Evolutionary conservation across 192 early-diverging fungal genomes (phyloP).

Genomic region (Podila epicladia): DNA sequence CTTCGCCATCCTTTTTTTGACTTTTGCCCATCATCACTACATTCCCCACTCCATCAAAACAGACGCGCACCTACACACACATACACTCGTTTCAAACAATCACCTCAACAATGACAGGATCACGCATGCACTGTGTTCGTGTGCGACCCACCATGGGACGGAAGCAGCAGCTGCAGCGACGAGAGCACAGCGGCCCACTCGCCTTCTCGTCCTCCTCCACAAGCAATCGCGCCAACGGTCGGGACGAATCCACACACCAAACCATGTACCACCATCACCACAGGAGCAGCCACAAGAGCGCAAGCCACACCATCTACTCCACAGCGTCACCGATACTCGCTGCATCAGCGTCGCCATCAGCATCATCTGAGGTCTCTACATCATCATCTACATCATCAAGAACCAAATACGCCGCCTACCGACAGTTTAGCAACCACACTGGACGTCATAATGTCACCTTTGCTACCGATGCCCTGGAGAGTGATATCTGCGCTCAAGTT

Average conservation of each 20-base stretch:
- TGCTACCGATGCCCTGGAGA: not conserved
- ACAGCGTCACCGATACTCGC: not conserved
- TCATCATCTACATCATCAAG: not conserved
- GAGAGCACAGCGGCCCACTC: conserved; percentile 14
- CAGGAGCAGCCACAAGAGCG: not conserved
- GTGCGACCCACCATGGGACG: conserved; percentile 47
- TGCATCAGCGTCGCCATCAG: not conserved
- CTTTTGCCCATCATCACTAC: not conserved
- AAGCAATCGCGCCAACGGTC: not conserved
- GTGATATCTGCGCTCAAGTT: not conserved
- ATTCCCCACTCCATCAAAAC: not conserved
- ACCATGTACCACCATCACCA: conserved; percentile 20
- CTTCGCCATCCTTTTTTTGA: not conserved
- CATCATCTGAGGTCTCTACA: not conserved
- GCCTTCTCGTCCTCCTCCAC: not conserved
- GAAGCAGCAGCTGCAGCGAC: conserved; percentile 43
- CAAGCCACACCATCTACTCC: not conserved
- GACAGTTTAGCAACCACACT: not conserved
- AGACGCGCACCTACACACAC: not conserved
- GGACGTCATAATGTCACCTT: not conserved
- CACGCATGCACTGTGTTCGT: conserved; percentile 42
- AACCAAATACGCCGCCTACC: not conserved
- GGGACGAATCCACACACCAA: not conserved
- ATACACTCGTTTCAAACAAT: too few species aligned
- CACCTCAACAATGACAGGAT: not conserved